Evolutionary conservation across 2,329 filamentous ascomycete genomes (phyloP).

Genomic region (Cercospora sp.): DNA sequence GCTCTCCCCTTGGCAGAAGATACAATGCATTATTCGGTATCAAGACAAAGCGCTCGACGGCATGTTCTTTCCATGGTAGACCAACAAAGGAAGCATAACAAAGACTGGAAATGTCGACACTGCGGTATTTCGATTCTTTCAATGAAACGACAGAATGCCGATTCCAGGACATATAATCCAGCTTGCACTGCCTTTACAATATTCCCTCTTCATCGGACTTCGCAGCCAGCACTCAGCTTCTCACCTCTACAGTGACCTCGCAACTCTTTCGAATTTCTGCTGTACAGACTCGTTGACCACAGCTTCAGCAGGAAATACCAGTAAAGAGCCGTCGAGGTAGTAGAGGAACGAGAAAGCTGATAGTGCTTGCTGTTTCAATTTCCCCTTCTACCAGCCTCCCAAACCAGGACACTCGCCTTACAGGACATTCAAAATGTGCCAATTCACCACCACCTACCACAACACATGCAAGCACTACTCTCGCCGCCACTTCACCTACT

Average conservation of each 20-base stretch:
- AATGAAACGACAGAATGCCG: not conserved
- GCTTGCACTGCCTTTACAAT: not conserved
- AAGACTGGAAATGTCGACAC: not conserved
- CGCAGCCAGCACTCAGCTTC: not conserved
- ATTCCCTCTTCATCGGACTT: not conserved
- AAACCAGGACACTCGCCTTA: not conserved
- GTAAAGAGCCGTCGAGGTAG: not conserved
- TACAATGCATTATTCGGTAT: not conserved
- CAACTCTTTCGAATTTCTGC: not conserved
- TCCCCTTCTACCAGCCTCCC: not conserved
- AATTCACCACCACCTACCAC: constrained; percentile 11
- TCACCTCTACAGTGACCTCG: constrained; percentile 7
- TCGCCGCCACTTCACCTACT: not conserved
- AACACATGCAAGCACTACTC: constrained; percentile 13
- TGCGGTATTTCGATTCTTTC: not conserved
- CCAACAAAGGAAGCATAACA: not conserved
- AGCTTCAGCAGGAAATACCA: not conserved
- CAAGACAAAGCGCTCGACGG: not conserved
- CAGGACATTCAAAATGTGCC: not conserved
- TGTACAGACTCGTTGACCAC: not conserved
- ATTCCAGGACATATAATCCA: not conserved
- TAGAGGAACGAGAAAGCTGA: not conserved
- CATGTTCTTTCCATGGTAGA: not conserved
- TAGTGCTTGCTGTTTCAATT: not conserved
- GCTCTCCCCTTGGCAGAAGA: not conserved